Evolutionary conservation across 139 green algal genomes (phyloP).

Genomic region (Ettlia oleoabundans): DNA sequence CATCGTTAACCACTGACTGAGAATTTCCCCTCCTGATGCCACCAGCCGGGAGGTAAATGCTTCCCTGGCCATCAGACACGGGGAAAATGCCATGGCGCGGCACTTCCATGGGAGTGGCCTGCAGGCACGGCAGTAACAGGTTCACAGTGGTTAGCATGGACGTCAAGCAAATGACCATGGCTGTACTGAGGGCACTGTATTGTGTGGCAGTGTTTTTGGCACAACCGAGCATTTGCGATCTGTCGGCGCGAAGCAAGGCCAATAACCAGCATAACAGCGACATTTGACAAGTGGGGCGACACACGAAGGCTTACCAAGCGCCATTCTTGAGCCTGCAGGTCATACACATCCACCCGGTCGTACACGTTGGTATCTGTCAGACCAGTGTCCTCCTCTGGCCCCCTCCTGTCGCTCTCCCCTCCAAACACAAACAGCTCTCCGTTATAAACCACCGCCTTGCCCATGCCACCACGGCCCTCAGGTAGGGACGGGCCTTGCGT

Average conservation of each 20-base stretch:
- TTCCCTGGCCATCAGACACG: not conserved
- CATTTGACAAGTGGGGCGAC: not conserved
- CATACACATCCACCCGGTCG: not conserved
- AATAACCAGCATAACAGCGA: not conserved
- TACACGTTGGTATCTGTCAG: not conserved
- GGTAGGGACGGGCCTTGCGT: not conserved
- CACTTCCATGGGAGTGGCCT: not conserved
- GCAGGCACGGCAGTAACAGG: not conserved
- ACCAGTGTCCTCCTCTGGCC: not conserved
- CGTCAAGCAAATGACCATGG: not conserved
- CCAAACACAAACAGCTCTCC: not conserved
- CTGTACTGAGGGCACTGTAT: not conserved
- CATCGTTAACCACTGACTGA: not conserved
- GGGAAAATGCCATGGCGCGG: slow-evolving; percentile 18
- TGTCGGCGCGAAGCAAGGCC: not conserved
- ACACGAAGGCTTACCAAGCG: not conserved
- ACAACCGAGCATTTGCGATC: not conserved
- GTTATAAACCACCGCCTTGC: not conserved
- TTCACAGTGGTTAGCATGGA: not conserved
- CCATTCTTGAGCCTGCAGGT: not conserved
- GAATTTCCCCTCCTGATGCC: not conserved
- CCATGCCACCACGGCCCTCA: not conserved
- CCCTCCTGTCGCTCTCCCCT: not conserved
- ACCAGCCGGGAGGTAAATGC: not conserved
- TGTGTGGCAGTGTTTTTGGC: not conserved